Evolutionary conservation across 768 basidiomycete species (phyloP), one percentile per base, ranked within the genome.

Genomic region (Boletus rufocinnamomeus): DNA sequence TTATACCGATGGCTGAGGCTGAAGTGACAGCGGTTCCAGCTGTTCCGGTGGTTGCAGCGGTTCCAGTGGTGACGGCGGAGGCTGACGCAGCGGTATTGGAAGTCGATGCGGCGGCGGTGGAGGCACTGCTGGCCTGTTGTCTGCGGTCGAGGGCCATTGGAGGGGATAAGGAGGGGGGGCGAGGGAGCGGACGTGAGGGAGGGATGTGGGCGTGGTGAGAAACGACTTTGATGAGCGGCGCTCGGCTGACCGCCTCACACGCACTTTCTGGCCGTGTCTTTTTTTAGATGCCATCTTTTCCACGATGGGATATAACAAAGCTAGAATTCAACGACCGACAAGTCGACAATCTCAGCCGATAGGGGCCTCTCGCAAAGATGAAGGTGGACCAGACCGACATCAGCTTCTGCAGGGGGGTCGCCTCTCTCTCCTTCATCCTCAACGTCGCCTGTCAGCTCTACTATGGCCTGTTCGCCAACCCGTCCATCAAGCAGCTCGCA

Each of bases 111-210:
- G 56, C 44, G 23, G 50, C 25, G 19, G 59, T 56, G 28, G 63
- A 25, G 5, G 48, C 25, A 2, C 43, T 45, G 7, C 23, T 46
- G 30, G 50, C 45, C 43, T 73, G 68, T 37, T 74, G 71, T 54
- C 72, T 68, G 58, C 35, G 63, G 5, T 73, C 21, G 57, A 63
- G 50, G 48, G 60, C 62, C 58, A 67, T 63, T 50, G 35, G 50
- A 23, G 46, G 28, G 45, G 28, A 47, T 9, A 28, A 28, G 47
- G 43, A 50, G 28, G 25, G 4, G 47, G 28, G 34, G 34, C 4
- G 11, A 35, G 47, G 37, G 54, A 61, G 16, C 37, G 37, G 43
- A 47, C 21, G 37, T 43, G 51, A 16, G 52, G 40, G 2, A 30
- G 35, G 34, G 27, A 49, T 14, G 35, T 4, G 23, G 35, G 19